Percentiles rank a stretch among this genome's conserved stretches.
Evolutionary conservation across 306 rosid species (phyloP).

Genomic region (Vigna mungo): DNA sequence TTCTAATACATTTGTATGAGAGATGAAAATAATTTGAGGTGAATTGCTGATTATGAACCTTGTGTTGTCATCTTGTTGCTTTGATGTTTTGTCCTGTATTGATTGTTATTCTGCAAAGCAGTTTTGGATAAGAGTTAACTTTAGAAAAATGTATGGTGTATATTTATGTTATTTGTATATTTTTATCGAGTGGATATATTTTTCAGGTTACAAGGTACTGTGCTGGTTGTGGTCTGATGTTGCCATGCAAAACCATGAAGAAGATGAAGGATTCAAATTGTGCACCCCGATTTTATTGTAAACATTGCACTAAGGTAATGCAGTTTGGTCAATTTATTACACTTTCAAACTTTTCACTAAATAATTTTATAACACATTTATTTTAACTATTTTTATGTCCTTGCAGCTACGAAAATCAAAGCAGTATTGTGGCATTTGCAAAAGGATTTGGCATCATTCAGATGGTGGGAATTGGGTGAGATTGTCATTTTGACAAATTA

Average conservation of each 20-base stretch:
- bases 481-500: constrained; percentile 44
- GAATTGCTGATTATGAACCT: constrained; percentile 27
- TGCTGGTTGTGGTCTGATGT: constrained; percentile 73
- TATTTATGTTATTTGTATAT: constrained; percentile 31
- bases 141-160: background rate
- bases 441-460: constrained; percentile 92
- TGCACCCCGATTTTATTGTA: constrained; percentile 66
- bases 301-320: constrained; percentile 82
- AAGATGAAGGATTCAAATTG: constrained; percentile 62
- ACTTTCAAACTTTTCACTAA: constrained; percentile 14
- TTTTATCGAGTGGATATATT: constrained; percentile 44
- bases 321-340: constrained; percentile 25
- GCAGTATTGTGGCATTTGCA: constrained; percentile 97
- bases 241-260: constrained; percentile 65
- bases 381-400: constrained; percentile 29
- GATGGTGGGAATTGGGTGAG: constrained; percentile 99
- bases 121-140: too few relatives aligned
- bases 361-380: constrained; percentile 35
- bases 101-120: too few relatives aligned
- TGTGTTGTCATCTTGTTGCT: constrained; percentile 46
- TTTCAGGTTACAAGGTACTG: constrained; percentile 79
- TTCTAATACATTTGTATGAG: constrained; percentile 11
- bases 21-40: constrained; percentile 16
- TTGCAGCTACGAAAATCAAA: constrained; percentile 81
- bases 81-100: background rate